A percentile compares a stretch with the other conserved stretches of the same genome.
phyloP scores from a whole-genome alignment of 1,284 basidiomycete genomes.

The Melampsora occidentalis region DNA sequence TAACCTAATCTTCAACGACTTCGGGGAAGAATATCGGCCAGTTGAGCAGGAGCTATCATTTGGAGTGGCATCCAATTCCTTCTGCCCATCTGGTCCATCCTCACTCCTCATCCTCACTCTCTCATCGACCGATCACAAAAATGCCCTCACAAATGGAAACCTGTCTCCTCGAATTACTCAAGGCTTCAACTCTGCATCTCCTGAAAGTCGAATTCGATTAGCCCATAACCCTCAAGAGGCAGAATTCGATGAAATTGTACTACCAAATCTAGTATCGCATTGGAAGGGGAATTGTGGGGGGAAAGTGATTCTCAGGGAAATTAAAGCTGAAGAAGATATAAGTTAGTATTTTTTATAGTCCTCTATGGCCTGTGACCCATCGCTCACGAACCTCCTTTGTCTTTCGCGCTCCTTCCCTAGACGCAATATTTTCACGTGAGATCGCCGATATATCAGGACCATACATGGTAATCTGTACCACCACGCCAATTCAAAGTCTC shows the following conservation, averaged over 20 bases:
- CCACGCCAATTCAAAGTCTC: not conserved
- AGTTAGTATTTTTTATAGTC: not conserved
- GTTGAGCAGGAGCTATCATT: slow-evolving; percentile 5
- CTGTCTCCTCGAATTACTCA: slow-evolving; percentile 21
- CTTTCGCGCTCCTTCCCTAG: not conserved
- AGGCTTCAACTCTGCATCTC: slow-evolving; percentile 9
- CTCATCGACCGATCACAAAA: not conserved
- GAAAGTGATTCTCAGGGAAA: not conserved
- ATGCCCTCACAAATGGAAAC: not conserved
- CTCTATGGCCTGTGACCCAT: not conserved
- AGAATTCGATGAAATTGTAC: not conserved
- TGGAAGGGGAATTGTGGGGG: slow-evolving; percentile 17
- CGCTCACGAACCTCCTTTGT: not conserved
- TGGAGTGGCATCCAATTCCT: not conserved
- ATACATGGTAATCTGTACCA: slow-evolving; percentile 19
- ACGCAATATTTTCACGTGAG: slow-evolving; percentile 10
- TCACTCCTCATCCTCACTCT: slow-evolving; percentile 23
- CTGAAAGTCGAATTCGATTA: slow-evolving; percentile 7
- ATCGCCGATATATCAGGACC: not conserved
- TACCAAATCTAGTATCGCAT: not conserved
- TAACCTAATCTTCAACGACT: not conserved
- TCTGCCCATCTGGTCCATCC: slow-evolving; percentile 15
- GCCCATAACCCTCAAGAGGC: not conserved
- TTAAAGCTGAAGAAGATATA: slow-evolving; percentile 13
- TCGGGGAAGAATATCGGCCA: not conserved